These are phyloP conservation scores for Cryptosporidium parvum DNA, from an alignment of 169 alveolate species.

Conservation along the genomic window DNA sequence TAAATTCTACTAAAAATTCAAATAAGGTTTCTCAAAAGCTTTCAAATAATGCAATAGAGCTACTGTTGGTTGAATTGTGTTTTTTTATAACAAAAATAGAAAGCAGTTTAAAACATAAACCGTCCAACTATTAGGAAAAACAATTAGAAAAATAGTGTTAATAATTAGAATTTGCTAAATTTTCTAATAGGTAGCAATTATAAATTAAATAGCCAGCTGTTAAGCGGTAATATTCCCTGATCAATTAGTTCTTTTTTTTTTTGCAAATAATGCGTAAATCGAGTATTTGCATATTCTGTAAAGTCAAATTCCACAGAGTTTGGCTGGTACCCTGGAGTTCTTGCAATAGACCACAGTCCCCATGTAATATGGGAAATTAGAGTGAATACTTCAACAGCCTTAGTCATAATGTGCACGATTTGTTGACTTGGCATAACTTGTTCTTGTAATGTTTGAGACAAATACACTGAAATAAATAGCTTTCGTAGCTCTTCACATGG, in stretches of 20 bases:
- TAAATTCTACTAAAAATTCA: background rate
- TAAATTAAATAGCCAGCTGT: background rate
- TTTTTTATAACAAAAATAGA: background rate
- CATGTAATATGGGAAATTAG: constrained; percentile 82
- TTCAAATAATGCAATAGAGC: background rate
- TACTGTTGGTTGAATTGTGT: too few species aligned
- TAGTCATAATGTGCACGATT: constrained; percentile 77
- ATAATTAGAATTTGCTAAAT: background rate
- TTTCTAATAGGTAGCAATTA: background rate
- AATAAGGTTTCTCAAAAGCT: background rate
- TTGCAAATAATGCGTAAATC: constrained; percentile 40
- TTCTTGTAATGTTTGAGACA: constrained; percentile 79
- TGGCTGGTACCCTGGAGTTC: constrained; percentile 76
- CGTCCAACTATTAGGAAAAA: background rate
- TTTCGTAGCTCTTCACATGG: constrained; percentile 81
- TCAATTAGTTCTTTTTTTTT: constrained; percentile 55
- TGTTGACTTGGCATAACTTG: constrained; percentile 64
- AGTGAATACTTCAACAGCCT: constrained; percentile 81
- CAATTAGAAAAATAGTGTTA: background rate
- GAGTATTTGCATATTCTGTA: constrained; percentile 67
- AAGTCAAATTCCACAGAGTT: constrained; percentile 78
- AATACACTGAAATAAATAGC: constrained; percentile 80
- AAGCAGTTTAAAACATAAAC: too few species aligned
- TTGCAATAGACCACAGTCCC: constrained; percentile 84
- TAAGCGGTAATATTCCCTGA: constrained; percentile 39